Evolutionary conservation across 2,329 filamentous ascomycete species (phyloP).

Genomic region (Didymella lethalis): DNA sequence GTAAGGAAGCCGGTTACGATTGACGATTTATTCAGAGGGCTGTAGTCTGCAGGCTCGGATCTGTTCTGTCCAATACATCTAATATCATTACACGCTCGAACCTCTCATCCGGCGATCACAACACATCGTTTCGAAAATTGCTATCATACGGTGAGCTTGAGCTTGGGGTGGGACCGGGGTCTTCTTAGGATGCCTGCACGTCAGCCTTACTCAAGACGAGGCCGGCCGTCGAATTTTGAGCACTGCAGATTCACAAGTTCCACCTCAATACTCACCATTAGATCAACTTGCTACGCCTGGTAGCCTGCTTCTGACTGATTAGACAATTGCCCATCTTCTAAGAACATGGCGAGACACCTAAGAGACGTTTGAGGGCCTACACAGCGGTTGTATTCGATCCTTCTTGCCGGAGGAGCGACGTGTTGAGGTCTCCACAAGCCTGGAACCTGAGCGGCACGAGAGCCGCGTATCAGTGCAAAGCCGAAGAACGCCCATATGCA

Average conservation of each 20-base stretch:
- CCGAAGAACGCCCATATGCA: conserved; percentile 17
- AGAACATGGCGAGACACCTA: background rate
- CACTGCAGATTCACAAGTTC: background rate
- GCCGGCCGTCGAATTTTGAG: background rate
- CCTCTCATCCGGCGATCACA: background rate
- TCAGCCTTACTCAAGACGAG: background rate
- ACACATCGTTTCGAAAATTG: background rate
- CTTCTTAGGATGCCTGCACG: background rate
- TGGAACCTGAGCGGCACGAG: conserved; percentile 8
- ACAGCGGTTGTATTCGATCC: background rate
- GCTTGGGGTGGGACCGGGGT: background rate
- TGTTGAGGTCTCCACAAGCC: conserved; percentile 10
- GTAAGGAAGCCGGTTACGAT: conserved; percentile 87
- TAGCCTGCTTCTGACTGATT: background rate
- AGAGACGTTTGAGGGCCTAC: conserved; percentile 1
- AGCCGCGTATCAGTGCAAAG: background rate
- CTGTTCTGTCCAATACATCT: background rate
- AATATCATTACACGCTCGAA: background rate
- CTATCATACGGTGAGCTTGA: background rate
- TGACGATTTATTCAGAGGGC: conserved; percentile 75
- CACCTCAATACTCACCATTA: background rate
- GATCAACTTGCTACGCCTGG: background rate
- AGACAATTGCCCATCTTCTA: background rate
- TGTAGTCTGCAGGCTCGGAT: conserved; percentile 53
- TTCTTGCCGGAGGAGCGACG: conserved; percentile 1